Evolutionary conservation across 352 stramenopile species (phyloP), one percentile per base, ranked within the genome.

Genomic region (Pythium rhizo-oryzae): DNA sequence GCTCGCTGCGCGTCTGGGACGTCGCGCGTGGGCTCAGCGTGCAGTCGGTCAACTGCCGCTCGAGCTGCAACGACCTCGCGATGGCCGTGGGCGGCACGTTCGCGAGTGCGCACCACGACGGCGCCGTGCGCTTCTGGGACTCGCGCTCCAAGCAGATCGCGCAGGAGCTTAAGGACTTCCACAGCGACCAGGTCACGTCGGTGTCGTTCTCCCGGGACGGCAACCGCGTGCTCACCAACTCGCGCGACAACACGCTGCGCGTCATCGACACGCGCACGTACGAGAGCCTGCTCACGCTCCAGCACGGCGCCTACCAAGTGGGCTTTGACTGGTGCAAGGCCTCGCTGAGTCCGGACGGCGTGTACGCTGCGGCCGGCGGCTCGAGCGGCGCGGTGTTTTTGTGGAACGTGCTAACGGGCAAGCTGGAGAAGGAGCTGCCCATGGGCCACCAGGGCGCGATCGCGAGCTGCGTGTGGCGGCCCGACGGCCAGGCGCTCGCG

Each of bases 311-410:
- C 2, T 95, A 92, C 62, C 80, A 90, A 21, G 89, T 82, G 41
- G 87, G 81, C 15, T 92, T 95, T 57, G 85, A 95, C 63, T 95
- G 87, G 87, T 75, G 71, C 62, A 87, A 93, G 46, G 87, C 87
- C 11, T 85, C 85, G 64, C 70, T 95, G n/a, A 92, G 82, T 46
- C 83, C 80, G 0, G 82, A 95, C 69, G 82, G 84, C 13, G 67
- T 68, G 19, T 91, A 82, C 59, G 81, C 83, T 6, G 72, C 81
- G 0, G 85, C 85, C 0, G 87, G 87, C 18, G 79, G 80, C 18
- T 69, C 82, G n/a, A 78, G 76, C 0, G 87, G 87, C 24, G 59
- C 71, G 9, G 69, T 93, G 37, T 82, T 92, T 65, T 64, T 93
- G 35, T 93, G 85, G 88, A 90, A 87, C 65, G 62, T 74, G 49